Evolutionary conservation across 1,139 yeast species (phyloP).

Genomic region (Blastobotrys serpentis): DNA sequence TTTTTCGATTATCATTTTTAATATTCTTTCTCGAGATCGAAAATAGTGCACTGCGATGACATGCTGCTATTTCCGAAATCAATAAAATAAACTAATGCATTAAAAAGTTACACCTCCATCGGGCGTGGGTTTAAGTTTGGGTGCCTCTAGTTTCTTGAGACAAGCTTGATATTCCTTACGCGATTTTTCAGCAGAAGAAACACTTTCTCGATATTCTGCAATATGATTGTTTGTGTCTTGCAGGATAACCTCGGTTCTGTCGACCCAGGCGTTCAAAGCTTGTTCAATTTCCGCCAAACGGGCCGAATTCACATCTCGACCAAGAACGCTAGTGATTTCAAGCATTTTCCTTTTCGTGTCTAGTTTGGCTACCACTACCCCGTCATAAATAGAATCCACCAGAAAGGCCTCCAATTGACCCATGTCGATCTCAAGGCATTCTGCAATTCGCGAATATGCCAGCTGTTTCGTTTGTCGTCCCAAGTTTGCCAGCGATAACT

Average conservation of each 20-base stretch:
- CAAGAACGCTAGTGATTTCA: slow-evolving; percentile 25
- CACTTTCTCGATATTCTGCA: slow-evolving; percentile 9
- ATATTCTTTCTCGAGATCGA: too few species aligned
- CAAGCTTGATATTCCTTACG: slow-evolving; percentile 11
- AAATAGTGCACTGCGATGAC: too few species aligned
- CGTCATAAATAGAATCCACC: slow-evolving; percentile 30
- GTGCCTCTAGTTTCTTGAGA: slow-evolving; percentile 1
- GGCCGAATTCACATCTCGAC: slow-evolving; percentile 25
- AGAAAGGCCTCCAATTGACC: slow-evolving; percentile 28
- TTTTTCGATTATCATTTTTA: too few species aligned
- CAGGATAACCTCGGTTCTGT: slow-evolving; percentile 9
- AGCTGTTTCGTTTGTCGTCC: slow-evolving; percentile 21
- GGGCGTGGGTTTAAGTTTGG: too few species aligned
- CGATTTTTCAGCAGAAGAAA: slow-evolving; percentile 2
- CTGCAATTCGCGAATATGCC: slow-evolving; percentile 19
- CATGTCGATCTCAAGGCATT: slow-evolving; percentile 19
- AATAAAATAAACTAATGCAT: background rate
- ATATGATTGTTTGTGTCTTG: slow-evolving; percentile 1
- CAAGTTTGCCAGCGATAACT: slow-evolving; percentile 25
- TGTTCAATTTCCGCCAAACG: slow-evolving; percentile 23
- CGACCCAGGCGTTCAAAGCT: slow-evolving; percentile 17
- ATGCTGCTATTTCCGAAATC: background rate
- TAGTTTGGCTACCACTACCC: slow-evolving; percentile 28
- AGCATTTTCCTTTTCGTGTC: slow-evolving; percentile 27
- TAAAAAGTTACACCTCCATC: too few species aligned